Evolutionary conservation across 257 asterid genomes (phyloP), one percentile per base, ranked within the genome.

Genomic region (Pogostemon cablin): DNA sequence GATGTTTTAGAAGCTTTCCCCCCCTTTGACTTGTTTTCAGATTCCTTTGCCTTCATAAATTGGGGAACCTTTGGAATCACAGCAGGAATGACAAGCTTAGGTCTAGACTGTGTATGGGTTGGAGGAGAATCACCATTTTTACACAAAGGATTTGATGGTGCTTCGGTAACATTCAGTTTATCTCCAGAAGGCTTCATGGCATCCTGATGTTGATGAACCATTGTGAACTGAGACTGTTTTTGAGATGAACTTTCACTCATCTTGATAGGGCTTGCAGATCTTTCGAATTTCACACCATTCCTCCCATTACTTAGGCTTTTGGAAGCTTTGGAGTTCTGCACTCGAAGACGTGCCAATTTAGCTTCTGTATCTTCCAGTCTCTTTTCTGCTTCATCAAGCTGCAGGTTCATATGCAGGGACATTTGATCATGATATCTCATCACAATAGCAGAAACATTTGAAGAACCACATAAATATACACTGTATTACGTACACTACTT

Each of bases 331-430:
- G 2, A 59, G 71, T 56, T 81, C 69, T 42, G 72, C 37, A 82
- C 78, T 65, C 84, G 84, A 73, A 73, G 82, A 43, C 77, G 85
- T 72, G 83, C 88, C 76, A 88, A 75, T 71, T 81, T 76, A 62
- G 6, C 76, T 73, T 83, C 84, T 71, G 89, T 78, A 71, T 81
- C 90, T 61, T 78, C 86, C 80, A 86, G 67, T 66, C 81, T 88
- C 82, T 66, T 88, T 72, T 82, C 86, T 76, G 86, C 82, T 52
- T 75, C 80, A 12, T 70, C 79, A 77, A 86, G 89, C 93, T 88
- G 86, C 71, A 80, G 58, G 55, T n/a, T 32, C 61, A 74, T 53
- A 66, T 66, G 75, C 61, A 71, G 49, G 57, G 49, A 41, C 49
- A 47, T 74, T 62, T 65, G 70, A 50, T 12, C 9, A 54, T n/a